Percentiles rank a stretch among this genome's conserved stretches.
Conservation (phyloP, 768 basidiomycete species). For the Tylopilus vinaceipallidus region DNA sequence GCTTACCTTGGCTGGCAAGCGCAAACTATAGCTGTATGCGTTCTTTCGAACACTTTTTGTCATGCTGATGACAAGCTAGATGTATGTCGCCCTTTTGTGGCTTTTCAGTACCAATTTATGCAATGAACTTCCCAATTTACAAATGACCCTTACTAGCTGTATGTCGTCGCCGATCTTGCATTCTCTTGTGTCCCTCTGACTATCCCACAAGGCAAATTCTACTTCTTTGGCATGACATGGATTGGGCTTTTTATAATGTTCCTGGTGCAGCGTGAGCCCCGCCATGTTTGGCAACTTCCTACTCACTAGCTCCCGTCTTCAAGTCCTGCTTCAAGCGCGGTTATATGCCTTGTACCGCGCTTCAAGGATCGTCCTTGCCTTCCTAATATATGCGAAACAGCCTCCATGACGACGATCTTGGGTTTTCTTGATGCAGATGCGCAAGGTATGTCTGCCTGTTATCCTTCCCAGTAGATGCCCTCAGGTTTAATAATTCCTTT, state of each 20-base stretch:
- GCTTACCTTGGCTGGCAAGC: conserved; percentile 10
- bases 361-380: neutral
- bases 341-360: neutral
- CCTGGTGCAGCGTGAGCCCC: conserved; percentile 6
- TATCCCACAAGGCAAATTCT: neutral
- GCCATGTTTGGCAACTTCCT: neutral
- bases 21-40: conserved; percentile 8
- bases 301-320: neutral
- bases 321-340: neutral
- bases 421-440: neutral
- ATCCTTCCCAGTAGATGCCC: no score
- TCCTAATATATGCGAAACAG: neutral
- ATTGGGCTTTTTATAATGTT: neutral
- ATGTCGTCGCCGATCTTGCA: neutral
- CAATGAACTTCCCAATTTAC: neutral
- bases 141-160: conserved; percentile 1
- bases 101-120: neutral
- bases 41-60: neutral
- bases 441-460: neutral
- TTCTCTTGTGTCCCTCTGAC: neutral
- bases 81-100: conserved; percentile 6
- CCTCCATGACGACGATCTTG: neutral
- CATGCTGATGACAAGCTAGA: conserved; percentile 9
- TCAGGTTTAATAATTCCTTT: no score
- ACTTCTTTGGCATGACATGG: conserved; percentile 9